Percentiles rank a stretch among this genome's conserved stretches.
phyloP scores from a whole-genome alignment of 139 green algal genomes.

The Eudorina sp. region DNA sequence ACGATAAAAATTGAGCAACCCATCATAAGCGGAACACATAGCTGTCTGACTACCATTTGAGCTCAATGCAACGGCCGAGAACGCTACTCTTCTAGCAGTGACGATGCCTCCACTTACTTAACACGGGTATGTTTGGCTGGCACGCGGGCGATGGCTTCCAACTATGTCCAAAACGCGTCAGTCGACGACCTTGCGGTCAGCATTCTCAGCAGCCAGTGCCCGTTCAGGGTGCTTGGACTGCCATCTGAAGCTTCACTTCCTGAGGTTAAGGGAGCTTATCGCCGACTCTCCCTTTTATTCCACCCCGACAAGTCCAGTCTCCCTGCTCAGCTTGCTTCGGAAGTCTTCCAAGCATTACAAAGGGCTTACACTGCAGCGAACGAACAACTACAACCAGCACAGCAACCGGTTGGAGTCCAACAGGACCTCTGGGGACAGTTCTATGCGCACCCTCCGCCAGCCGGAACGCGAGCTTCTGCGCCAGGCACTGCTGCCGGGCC shows the following conservation, averaged over 20 bases:
- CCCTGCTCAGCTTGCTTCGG: neutral
- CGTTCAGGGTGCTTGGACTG: neutral
- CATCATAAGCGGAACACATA: too few relatives aligned
- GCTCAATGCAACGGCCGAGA: too few relatives aligned
- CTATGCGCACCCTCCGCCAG: neutral
- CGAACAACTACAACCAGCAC: neutral
- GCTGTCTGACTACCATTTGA: too few relatives aligned
- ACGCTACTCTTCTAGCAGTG: too few relatives aligned
- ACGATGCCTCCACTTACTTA: too few relatives aligned
- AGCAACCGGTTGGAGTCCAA: neutral
- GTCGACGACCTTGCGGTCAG: neutral
- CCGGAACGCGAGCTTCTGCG: too few relatives aligned
- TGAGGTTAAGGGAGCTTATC: conserved; percentile 9
- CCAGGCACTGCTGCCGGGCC: too few relatives aligned
- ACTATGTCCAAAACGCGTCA: neutral
- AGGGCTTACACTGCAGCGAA: neutral
- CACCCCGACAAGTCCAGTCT: conserved; percentile 21
- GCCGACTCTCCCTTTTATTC: neutral
- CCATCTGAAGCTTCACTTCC: neutral
- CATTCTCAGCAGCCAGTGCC: neutral
- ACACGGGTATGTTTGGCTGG: too few relatives aligned
- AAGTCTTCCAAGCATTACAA: conserved; percentile 8
- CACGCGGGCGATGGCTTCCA: neutral
- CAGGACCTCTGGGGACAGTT: conserved; percentile 8
- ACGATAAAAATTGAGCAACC: too few relatives aligned